These are phyloP conservation scores for Alternaria angustiovoidea DNA, from an alignment of 2,329 filamentous ascomycete genomes.

Conservation along the genomic window DNA sequence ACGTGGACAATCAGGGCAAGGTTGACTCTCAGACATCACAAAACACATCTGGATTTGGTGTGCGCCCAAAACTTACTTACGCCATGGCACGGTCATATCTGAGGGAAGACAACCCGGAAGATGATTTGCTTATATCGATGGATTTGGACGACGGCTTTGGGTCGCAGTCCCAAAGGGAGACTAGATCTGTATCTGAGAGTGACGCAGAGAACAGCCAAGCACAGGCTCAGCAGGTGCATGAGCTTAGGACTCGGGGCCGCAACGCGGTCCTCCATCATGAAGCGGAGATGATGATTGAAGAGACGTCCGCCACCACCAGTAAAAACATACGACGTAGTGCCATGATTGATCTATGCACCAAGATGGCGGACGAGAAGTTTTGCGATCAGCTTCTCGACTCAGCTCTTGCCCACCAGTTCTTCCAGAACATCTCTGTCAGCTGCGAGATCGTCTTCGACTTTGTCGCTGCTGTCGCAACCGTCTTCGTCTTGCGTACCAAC, in stretches of 20 bases:
- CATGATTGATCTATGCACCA: slow-evolving; percentile 64
- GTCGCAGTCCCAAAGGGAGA: slow-evolving; percentile 25
- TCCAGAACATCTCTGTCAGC: slow-evolving; percentile 63
- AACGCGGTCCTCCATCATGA: slow-evolving; percentile 65
- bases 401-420: slow-evolving; percentile 73
- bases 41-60: slow-evolving; percentile 22
- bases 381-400: slow-evolving; percentile 76
- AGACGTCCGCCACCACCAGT: slow-evolving; percentile 59
- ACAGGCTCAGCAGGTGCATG: slow-evolving; percentile 63
- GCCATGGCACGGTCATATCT: slow-evolving; percentile 67
- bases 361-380: slow-evolving; percentile 67
- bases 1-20: slow-evolving; percentile 27
- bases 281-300: slow-evolving; percentile 65
- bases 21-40: slow-evolving; percentile 42
- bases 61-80: slow-evolving; percentile 63
- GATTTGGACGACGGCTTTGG: slow-evolving; percentile 38
- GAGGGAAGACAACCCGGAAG: slow-evolving; percentile 59
- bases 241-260: slow-evolving; percentile 66
- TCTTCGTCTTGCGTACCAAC: slow-evolving; percentile 68
- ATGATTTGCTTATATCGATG: slow-evolving; percentile 47
- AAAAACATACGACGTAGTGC: slow-evolving; percentile 60
- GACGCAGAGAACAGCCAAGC: slow-evolving; percentile 55
- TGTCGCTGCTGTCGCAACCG: slow-evolving; percentile 68
- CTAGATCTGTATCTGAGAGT: slow-evolving; percentile 51
- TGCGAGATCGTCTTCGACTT: slow-evolving; percentile 63